A percentile compares a stretch with the other conserved stretches of the same genome.
These are phyloP conservation scores for Boletus vinaceobasis DNA, from an alignment of 768 basidiomycete species.

Conservation along the genomic window DNA sequence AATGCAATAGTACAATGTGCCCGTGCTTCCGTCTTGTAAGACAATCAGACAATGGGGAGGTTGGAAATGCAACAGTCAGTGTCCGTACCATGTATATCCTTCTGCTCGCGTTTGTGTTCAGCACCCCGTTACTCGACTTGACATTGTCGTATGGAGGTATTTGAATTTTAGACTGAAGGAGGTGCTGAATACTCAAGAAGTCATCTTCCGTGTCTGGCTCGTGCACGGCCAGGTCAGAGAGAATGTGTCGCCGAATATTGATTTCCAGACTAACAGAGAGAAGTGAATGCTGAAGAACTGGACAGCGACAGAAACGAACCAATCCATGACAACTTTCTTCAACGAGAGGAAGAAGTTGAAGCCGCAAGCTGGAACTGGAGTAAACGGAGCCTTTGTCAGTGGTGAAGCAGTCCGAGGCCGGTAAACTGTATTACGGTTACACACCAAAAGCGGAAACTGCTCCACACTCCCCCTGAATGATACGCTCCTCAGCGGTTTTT, in stretches of 20 bases:
- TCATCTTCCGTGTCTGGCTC: conserved; percentile 48
- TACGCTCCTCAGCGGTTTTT: too few relatives aligned
- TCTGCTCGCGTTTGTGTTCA: conserved; percentile 16
- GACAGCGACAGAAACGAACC: conserved; percentile 32
- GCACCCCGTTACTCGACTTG: conserved; percentile 17
- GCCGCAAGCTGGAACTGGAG: background rate
- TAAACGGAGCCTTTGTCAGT: background rate
- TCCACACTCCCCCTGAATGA: background rate
- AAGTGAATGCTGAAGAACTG: background rate
- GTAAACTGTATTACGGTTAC: background rate
- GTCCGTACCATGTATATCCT: conserved; percentile 57
- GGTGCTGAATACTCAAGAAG: conserved; percentile 45
- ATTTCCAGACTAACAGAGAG: conserved; percentile 58
- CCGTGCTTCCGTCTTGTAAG: conserved; percentile 58
- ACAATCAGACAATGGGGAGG: background rate
- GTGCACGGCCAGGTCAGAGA: conserved; percentile 68
- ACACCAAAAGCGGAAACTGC: conserved; percentile 5
- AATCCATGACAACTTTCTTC: conserved; percentile 40
- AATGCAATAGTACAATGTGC: conserved; percentile 83
- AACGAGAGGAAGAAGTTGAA: background rate
- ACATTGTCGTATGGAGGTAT: conserved; percentile 30
- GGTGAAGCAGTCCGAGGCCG: background rate
- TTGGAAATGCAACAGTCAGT: background rate
- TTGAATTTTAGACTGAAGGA: conserved; percentile 62
- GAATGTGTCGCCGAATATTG: conserved; percentile 71